Evolutionary conservation across 208 protist genomes (phyloP).

Genomic region (Entamoeba invadens): DNA sequence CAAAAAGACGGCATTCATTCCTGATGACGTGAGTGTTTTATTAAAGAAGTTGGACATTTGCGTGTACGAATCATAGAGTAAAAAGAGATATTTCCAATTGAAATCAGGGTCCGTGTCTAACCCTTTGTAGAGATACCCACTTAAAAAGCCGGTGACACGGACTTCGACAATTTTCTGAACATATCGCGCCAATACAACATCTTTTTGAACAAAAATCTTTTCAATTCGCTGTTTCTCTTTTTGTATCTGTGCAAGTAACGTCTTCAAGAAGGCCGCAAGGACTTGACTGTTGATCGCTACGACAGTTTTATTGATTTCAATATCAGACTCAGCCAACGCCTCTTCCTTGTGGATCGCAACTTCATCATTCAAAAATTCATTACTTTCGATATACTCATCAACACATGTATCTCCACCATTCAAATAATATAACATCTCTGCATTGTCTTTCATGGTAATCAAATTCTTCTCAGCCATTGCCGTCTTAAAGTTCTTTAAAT

Average conservation of each 20-base stretch:
- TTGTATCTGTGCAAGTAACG: neutral
- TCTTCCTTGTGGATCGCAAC: neutral
- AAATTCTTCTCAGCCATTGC: neutral
- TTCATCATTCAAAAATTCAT: neutral
- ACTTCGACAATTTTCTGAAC: neutral
- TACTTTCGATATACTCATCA: neutral
- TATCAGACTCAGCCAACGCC: neutral
- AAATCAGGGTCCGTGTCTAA: neutral
- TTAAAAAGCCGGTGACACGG: neutral
- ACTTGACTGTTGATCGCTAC: neutral
- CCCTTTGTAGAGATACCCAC: neutral
- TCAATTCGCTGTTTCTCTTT: neutral
- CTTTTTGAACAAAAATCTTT: neutral
- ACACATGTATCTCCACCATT: neutral
- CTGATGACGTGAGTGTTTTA: neutral
- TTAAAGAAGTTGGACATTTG: neutral
- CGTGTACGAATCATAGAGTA: neutral
- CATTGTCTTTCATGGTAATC: neutral
- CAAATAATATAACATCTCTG: neutral
- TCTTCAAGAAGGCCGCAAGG: neutral
- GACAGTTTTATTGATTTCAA: neutral
- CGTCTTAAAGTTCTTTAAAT: neutral
- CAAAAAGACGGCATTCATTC: neutral
- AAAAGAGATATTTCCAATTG: neutral
- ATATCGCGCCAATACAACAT: neutral